A percentile compares a stretch with the other conserved stretches of the same genome.
phyloP scores from a whole-genome alignment of 1,284 basidiomycete genomes.

The Exobasidium cylindrosporum region DNA sequence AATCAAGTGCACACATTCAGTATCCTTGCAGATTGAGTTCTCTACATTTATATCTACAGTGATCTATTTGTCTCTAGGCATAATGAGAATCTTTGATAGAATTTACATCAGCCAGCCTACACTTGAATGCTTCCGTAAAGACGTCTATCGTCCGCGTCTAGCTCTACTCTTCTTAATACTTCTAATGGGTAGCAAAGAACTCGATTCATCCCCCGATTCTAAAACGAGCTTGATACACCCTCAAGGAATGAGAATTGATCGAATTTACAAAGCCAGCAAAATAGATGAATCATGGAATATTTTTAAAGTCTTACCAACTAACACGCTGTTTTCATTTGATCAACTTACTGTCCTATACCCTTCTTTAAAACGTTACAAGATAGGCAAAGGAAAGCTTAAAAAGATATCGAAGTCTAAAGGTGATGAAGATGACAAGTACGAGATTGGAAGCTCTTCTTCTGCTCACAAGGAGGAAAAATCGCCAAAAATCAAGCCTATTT shows the following conservation, averaged over 20 bases:
- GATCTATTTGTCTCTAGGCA: too few relatives aligned
- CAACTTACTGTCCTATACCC: neutral
- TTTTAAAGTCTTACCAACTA: neutral
- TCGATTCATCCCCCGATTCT: neutral
- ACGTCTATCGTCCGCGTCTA: slow-evolving; percentile 35
- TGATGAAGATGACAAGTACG: neutral
- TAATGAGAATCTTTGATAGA: too few relatives aligned
- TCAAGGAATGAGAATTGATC: too few relatives aligned
- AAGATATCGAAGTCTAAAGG: neutral
- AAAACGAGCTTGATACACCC: neutral
- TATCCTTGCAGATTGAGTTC: too few relatives aligned
- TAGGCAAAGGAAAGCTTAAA: neutral
- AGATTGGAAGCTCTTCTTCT: neutral
- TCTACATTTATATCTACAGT: too few relatives aligned
- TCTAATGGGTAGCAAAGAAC: slow-evolving; percentile 26
- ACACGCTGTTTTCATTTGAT: neutral
- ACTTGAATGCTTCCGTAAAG: slow-evolving; percentile 31
- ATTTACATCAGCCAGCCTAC: slow-evolving; percentile 16
- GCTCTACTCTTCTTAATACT: slow-evolving; percentile 31
- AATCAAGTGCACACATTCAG: too few relatives aligned
- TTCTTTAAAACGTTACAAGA: neutral
- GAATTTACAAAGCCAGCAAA: too few relatives aligned
- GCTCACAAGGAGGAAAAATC: neutral
- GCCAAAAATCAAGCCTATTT: neutral
- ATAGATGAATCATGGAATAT: neutral